Percentiles rank a stretch among this genome's conserved stretches.
Evolutionary conservation across 805 yeast genomes (phyloP).

Genomic region (Ascoidea asiatica): DNA sequence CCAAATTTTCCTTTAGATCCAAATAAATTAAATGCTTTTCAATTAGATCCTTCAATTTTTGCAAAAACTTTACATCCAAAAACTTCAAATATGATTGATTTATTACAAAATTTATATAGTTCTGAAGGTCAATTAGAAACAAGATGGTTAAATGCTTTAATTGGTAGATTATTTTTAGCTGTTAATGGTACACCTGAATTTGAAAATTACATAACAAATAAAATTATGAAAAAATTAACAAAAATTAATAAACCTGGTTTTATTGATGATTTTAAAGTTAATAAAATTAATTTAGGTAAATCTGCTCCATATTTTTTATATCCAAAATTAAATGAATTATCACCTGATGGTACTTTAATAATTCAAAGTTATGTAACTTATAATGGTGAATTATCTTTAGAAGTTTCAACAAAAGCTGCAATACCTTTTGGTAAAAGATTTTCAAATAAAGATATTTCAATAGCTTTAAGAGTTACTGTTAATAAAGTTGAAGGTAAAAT

Average conservation of each 20-base stretch:
- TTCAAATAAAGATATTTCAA: slow-evolving; percentile 60
- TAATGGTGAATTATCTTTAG: slow-evolving; percentile 62
- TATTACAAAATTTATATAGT: slow-evolving; percentile 68
- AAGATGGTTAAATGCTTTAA: slow-evolving; percentile 80
- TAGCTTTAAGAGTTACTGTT: slow-evolving; percentile 57
- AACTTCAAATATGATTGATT: slow-evolving; percentile 55
- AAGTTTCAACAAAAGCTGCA: slow-evolving; percentile 68
- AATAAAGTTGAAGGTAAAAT: slow-evolving; percentile 63
- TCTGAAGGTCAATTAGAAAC: slow-evolving; percentile 74
- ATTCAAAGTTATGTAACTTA: slow-evolving; percentile 52
- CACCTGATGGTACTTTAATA: slow-evolving; percentile 69
- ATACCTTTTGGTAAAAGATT: slow-evolving; percentile 66
- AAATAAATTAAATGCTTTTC: slow-evolving; percentile 20
- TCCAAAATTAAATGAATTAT: slow-evolving; percentile 53
- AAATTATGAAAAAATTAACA: slow-evolving; percentile 57
- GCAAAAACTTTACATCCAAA: slow-evolving; percentile 66
- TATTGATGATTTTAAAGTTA: slow-evolving; percentile 68
- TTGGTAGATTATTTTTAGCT: slow-evolving; percentile 73
- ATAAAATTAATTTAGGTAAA: slow-evolving; percentile 59
- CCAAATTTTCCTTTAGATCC: slow-evolving; percentile 1
- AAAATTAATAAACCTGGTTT: slow-evolving; percentile 82
- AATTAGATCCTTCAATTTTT: slow-evolving; percentile 37
- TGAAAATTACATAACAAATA: slow-evolving; percentile 40
- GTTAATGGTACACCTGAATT: slow-evolving; percentile 60
- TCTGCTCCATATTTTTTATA: slow-evolving; percentile 70